Percentiles rank a stretch among this genome's conserved stretches.
Conservation (phyloP, 2,329 filamentous ascomycete species). For the Aspergillus arachidicola region DNA sequence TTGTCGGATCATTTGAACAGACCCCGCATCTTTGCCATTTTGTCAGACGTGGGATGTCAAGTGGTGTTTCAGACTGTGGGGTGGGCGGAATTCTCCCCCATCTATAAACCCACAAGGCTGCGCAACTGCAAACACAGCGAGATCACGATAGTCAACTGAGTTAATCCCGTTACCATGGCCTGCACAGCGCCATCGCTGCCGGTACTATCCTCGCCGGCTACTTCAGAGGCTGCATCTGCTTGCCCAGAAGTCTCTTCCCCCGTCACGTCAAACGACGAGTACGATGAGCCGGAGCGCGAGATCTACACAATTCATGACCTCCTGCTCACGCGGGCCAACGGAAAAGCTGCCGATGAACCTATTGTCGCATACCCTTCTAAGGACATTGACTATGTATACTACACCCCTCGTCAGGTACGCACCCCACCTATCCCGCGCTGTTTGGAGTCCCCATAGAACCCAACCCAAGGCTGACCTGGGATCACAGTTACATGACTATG, state of each 20-base stretch:
- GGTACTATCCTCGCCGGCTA: not conserved
- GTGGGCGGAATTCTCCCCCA: not conserved
- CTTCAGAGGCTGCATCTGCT: slow-evolving; percentile 1
- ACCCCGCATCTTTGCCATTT: not conserved
- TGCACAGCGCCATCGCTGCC: slow-evolving; percentile 6
- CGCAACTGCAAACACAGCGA: not conserved
- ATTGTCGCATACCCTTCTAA: slow-evolving; percentile 21
- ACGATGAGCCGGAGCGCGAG: slow-evolving; percentile 1
- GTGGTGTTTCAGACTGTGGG: not conserved
- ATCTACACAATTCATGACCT: slow-evolving; percentile 21
- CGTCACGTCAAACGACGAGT: slow-evolving; percentile 9
- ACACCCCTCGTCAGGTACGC: slow-evolving; percentile 20
- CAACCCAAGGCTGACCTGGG: not conserved
- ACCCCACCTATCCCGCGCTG: not conserved
- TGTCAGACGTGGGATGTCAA: not conserved
- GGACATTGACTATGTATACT: slow-evolving; percentile 19
- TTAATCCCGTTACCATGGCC: slow-evolving; percentile 8
- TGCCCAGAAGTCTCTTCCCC: slow-evolving; percentile 5
- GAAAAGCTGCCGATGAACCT: slow-evolving; percentile 11
- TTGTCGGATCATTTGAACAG: not conserved
- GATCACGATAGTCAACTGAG: not conserved
- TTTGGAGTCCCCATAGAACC: not conserved
- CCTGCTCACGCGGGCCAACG: slow-evolving; percentile 14
- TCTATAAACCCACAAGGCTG: not conserved
- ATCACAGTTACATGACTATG: slow-evolving; percentile 19